Base-by-base conservation (phyloP, 2,329 filamentous ascomycete genomes). In the Talaromyces sp. region DNA sequence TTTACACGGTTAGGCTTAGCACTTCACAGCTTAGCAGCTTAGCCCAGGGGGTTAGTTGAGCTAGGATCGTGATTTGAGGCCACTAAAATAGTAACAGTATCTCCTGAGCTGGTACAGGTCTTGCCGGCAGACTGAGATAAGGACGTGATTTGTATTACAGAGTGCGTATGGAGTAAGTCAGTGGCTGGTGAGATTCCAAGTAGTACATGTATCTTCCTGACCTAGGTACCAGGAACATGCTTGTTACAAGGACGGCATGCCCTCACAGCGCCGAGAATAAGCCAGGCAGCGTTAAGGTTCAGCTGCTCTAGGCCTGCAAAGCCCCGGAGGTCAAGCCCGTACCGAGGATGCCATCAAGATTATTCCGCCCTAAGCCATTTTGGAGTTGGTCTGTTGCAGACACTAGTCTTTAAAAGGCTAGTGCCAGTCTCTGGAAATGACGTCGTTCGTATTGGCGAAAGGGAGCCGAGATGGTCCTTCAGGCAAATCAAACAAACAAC, bases 281-380 rank as follows among this genome's bases (percentile, higher is more conserved):
- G 35, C 35, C 9, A 22, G 22, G 43, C 43, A 47, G 43, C 19
- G 19, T 47, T 50, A 50, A 31, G 47, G 24, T 14, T 52, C 49
- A 54, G 50, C 50, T 54, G 50, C 27, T 54, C 50, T 52, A 52
- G 49, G 49, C 49, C 27, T 52, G 49, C 47, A 16, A 33, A 33
- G 49, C 31, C 50, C 27, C 14, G 14, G 27, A 52, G 49, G 49
- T 27, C 33, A 54, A 54, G 50, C 52, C 19, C n/a, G 31, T 37
- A 24, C 52, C 52, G 52, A 54, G 52, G 52, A 56, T 24, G 52
- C n/a, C 49, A 52, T 52, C 49, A 52, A 19, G 49, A 52, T 52
- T 52, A n/a, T 52, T n/a, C 49, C 16, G 49, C 27, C 24, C 5
- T 52, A 52, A 33, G 3, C 4, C 31, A 10, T 1, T 3, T 24